These are phyloP conservation scores for Pseudocercospora crystallina DNA, from an alignment of 2,329 filamentous ascomycete species.

Conservation along the genomic window DNA sequence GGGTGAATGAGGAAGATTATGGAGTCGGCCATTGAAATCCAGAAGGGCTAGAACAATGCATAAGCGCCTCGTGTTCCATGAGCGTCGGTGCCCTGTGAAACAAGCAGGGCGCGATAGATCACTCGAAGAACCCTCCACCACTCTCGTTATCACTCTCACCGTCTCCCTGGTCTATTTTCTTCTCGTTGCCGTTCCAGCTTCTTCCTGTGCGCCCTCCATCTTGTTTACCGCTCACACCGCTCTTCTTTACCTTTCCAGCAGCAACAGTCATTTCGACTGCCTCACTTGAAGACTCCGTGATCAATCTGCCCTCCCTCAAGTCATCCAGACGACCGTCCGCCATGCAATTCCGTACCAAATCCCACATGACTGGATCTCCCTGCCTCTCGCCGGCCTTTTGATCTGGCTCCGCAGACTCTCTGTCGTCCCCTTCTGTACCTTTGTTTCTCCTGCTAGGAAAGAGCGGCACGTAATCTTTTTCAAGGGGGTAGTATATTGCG, in stretches of 20 bases:
- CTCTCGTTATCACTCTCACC: conserved; percentile 35
- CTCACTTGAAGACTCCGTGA: conserved; percentile 5
- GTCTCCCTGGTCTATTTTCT: conserved; percentile 11
- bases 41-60: too few species aligned
- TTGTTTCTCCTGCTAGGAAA: conserved; percentile 40
- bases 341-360: conserved; percentile 64
- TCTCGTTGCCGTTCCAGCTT: background rate
- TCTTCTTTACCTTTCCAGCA: background rate
- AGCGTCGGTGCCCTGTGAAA: background rate
- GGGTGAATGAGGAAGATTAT: conserved; percentile 30
- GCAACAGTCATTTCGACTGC: conserved; percentile 1
- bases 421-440: conserved; percentile 27
- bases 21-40: background rate
- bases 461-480: conserved; percentile 66
- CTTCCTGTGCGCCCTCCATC: background rate
- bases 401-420: conserved; percentile 42
- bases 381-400: conserved; percentile 36
- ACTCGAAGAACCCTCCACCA: conserved; percentile 39
- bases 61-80: too few species aligned
- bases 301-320: conserved; percentile 55
- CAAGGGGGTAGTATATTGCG: conserved; percentile 68
- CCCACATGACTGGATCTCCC: conserved; percentile 64
- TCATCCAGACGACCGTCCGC: conserved; percentile 56
- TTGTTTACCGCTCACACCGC: background rate
- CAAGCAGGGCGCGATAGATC: background rate